Evolutionary conservation across 1,284 basidiomycete genomes (phyloP).

Genomic region (Papiliotrema laurentii): DNA sequence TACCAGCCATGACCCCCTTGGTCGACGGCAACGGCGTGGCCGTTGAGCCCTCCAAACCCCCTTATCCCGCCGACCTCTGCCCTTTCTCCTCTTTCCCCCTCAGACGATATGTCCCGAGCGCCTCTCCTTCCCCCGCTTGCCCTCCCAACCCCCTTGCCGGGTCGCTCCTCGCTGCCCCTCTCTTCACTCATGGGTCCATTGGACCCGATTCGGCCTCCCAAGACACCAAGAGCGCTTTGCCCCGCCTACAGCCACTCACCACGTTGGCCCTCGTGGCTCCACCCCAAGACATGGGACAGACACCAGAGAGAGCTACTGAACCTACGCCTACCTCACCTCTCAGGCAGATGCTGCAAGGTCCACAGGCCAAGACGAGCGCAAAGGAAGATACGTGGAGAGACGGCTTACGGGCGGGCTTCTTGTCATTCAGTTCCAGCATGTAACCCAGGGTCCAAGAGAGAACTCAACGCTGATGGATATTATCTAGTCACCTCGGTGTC

Average conservation of each 20-base stretch:
- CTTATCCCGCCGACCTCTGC: no score
- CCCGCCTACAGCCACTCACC: background rate
- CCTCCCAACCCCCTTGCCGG: background rate
- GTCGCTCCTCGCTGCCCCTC: background rate
- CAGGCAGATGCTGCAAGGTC: background rate
- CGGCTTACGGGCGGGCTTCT: conserved; percentile 4
- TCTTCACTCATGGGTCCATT: background rate
- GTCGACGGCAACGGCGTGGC: no score
- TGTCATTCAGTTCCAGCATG: conserved; percentile 5
- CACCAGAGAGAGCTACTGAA: background rate
- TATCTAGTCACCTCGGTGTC: no score
- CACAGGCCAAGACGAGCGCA: background rate
- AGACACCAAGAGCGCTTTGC: background rate
- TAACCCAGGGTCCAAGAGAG: no score
- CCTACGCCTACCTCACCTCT: background rate
- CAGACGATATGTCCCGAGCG: background rate
- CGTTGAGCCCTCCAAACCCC: no score
- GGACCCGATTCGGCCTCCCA: background rate
- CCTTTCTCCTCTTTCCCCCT: background rate
- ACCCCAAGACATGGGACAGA: background rate
- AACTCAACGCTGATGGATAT: no score
- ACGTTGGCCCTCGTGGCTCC: background rate
- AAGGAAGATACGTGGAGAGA: conserved; percentile 9
- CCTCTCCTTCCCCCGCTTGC: background rate
- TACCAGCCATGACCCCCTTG: no score